Evolutionary conservation across 192 early-diverging fungal genomes (phyloP), one percentile per base, ranked within the genome.

Genomic region (Coemansia sp.): DNA sequence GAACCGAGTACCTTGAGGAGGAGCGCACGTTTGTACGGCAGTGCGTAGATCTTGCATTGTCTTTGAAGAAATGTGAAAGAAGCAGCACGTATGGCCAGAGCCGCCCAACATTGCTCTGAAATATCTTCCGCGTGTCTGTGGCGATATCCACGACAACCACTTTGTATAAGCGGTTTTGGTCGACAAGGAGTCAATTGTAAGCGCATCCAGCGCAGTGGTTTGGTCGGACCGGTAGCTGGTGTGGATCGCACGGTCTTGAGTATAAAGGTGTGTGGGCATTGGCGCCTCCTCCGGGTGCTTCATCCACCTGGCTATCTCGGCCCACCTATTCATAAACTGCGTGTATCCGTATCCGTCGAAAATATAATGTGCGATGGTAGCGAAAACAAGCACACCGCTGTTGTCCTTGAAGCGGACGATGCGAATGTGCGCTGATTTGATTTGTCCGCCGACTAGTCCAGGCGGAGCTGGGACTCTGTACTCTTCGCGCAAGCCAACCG

Each of bases 361-460:
- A 8, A 65, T 35, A 53, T 53, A 62, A 14, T 75, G 73, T 0
- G 63, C 8, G n/a, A 66, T 46, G 53, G 58, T 66, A 17, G 50
- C 29, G 52, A 66, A 75, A 20, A 75, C 8, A 23, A 65, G 29
- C 19, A 75, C 9, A 3, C 73, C 73, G 38, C 73, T 75, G 59
- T 70, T 69, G 8, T 70, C 67, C 17, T n/a, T 23, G 3, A 75
- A 46, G n/a, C 73, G 32, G n/a, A 66, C 54, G 5, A 66, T 57
- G n/a, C 61, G 49, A 9, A 66, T 23, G 33, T 59, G 40, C 0
- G 40, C 68, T 15, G 61, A 29, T 20, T 66, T 70, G 38, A 75
- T 62, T 4, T 7, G 5, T 0, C 73, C 73, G 7, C 46, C 40
- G 22, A 55, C 0, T 3, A 53, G 54, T 0, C 29, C 58, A 3